Percentiles rank a stretch among this genome's conserved stretches.
Evolutionary conservation across 2,329 filamentous ascomycete species (phyloP).

Genomic region (Monilinia fructicola): DNA sequence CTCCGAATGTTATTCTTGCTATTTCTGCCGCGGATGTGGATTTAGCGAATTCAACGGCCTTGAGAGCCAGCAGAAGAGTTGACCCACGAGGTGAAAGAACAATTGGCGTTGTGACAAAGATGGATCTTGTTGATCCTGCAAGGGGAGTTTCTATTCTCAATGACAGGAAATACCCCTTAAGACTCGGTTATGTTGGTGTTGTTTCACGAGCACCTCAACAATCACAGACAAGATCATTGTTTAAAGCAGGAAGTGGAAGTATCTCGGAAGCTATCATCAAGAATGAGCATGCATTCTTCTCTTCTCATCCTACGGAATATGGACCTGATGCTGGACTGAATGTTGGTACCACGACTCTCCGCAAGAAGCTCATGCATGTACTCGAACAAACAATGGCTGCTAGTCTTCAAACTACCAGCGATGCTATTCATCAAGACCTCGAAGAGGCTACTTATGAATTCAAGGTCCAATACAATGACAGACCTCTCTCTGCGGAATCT

Average conservation of each 20-base stretch:
- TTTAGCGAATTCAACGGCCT: constrained; percentile 89
- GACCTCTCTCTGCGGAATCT: constrained; percentile 89
- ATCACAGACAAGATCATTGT: constrained; percentile 61
- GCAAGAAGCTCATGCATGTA: constrained; percentile 96
- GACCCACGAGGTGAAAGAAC: constrained; percentile 94
- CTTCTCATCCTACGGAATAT: constrained; percentile 76
- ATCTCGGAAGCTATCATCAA: constrained; percentile 78
- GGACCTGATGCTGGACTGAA: constrained; percentile 69
- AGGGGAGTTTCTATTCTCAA: constrained; percentile 76
- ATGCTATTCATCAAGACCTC: constrained; percentile 90
- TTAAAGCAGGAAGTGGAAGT: constrained; percentile 78
- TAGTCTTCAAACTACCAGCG: constrained; percentile 82
- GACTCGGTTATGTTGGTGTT: constrained; percentile 95
- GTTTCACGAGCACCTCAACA: constrained; percentile 73
- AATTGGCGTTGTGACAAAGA: constrained; percentile 98
- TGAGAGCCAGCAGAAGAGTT: constrained; percentile 85
- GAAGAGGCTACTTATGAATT: constrained; percentile 98
- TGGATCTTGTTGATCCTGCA: constrained; percentile 88
- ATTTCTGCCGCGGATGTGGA: constrained; percentile 98
- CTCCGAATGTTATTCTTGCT: constrained; percentile 93
- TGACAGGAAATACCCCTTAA: constrained; percentile 89
- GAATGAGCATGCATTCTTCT: constrained; percentile 88
- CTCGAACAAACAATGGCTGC: constrained; percentile 96
- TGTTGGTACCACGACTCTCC: constrained; percentile 81
- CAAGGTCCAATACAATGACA: constrained; percentile 98